Evolutionary conservation across 108 stramenopile genomes (phyloP).

Genomic region (Nitzschia putrida): DNA sequence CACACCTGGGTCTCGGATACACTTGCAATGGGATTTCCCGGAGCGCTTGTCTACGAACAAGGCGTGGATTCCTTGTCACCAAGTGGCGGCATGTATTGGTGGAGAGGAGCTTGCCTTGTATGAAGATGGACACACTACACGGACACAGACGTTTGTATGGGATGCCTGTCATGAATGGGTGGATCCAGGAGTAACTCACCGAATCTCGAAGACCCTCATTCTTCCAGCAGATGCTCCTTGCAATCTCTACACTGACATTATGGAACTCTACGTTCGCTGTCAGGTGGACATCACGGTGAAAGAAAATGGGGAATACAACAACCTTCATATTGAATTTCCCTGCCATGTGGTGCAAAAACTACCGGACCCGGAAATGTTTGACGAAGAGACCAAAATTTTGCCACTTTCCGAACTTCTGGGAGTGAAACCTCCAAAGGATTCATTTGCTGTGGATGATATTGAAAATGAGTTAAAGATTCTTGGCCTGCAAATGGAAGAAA

Average conservation of each 20-base stretch:
- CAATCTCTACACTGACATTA: conserved; percentile 47
- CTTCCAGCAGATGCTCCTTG: conserved; percentile 43
- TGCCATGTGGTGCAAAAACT: conserved; percentile 33
- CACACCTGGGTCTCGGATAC: conserved; percentile 44
- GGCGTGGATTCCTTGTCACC: conserved; percentile 48
- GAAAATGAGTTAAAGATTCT: conserved; percentile 34
- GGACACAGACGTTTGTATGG: conserved; percentile 47
- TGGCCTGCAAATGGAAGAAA: conserved; percentile 39
- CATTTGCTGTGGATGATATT: conserved; percentile 33
- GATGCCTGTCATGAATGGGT: conserved; percentile 56
- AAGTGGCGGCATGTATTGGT: conserved; percentile 52
- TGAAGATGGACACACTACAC: conserved; percentile 39
- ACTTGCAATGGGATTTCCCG: conserved; percentile 57
- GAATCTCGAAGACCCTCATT: conserved; percentile 35
- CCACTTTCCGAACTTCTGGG: conserved; percentile 32
- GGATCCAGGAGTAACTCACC: conserved; percentile 50
- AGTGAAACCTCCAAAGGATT: not conserved
- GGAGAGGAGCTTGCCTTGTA: conserved; percentile 55
- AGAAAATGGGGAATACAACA: conserved; percentile 43
- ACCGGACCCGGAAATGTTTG: conserved; percentile 1
- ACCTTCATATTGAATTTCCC: conserved; percentile 47
- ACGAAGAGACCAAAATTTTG: conserved; percentile 14
- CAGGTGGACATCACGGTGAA: conserved; percentile 51
- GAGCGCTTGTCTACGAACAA: conserved; percentile 5
- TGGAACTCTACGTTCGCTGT: conserved; percentile 39